Evolutionary conservation across 2,329 filamentous ascomycete genomes (phyloP).

Genomic region (Torrubiellomyces zombiae): DNA sequence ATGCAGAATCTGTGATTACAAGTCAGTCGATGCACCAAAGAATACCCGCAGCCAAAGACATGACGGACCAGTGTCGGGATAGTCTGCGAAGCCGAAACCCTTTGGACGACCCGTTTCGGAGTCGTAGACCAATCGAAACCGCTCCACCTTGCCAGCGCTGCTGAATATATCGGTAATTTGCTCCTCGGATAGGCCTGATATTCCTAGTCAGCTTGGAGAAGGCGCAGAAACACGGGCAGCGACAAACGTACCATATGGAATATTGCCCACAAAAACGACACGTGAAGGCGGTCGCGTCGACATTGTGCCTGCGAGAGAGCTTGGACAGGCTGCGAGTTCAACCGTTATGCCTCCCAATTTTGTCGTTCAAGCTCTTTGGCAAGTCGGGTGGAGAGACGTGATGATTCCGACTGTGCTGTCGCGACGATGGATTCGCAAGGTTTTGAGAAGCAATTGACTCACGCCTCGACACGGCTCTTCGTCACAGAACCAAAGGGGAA

Average conservation of each 20-base stretch:
- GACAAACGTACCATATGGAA: slow-evolving; percentile 50
- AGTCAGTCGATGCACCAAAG: slow-evolving; percentile 6
- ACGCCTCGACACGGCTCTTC: no score
- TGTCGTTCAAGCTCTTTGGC: no score
- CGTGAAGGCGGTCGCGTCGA: slow-evolving; percentile 59
- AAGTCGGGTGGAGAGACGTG: no score
- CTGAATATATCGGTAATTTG: slow-evolving; percentile 90
- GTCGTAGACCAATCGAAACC: slow-evolving; percentile 88
- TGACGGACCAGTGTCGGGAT: slow-evolving; percentile 63
- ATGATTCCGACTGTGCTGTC: no score
- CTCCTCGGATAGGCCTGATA: slow-evolving; percentile 80
- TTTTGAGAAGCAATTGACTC: no score
- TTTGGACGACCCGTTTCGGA: slow-evolving; percentile 88
- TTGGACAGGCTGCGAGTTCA: not conserved
- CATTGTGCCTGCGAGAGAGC: slow-evolving; percentile 24
- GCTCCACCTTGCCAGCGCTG: slow-evolving; percentile 75
- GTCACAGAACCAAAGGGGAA: no score
- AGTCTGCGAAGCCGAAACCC: slow-evolving; percentile 93
- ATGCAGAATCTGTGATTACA: slow-evolving; percentile 46
- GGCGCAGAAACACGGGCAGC: not conserved
- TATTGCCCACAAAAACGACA: slow-evolving; percentile 74
- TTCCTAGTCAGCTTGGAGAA: slow-evolving; percentile 7
- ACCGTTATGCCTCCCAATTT: no score
- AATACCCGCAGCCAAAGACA: not conserved
- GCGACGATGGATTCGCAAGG: no score